These are phyloP conservation scores for Phytophthora ohioensis DNA, from an alignment of 352 stramenopile genomes.

Conservation along the genomic window DNA sequence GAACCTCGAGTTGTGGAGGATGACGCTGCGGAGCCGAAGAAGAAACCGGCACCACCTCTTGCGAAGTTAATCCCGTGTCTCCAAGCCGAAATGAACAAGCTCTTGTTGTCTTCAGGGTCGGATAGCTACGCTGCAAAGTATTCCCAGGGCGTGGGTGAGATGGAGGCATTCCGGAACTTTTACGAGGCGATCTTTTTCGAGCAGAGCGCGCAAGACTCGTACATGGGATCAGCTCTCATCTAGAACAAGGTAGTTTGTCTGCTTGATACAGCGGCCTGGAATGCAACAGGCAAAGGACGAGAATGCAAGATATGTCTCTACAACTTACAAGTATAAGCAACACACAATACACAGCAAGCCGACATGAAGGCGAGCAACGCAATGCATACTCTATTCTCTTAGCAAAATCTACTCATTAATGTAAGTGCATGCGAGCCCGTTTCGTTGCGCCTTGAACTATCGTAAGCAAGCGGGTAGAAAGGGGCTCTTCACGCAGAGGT, in stretches of 20 bases:
- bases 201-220: conserved; percentile 49
- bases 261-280: not conserved
- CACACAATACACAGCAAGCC: conserved; percentile 17
- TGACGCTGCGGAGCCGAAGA: conserved; percentile 19
- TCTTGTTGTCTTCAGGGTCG: conserved; percentile 57
- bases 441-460: conserved; percentile 17
- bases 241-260: conserved; percentile 26
- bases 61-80: conserved; percentile 84
- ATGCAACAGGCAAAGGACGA: conserved; percentile 8
- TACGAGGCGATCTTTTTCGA: conserved; percentile 89
- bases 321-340: conserved; percentile 13
- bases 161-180: conserved; percentile 86
- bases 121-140: conserved; percentile 79
- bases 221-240: conserved; percentile 48
- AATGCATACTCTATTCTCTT: conserved; percentile 32
- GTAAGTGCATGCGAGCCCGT: conserved; percentile 22
- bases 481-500: not conserved
- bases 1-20: conserved; percentile 39
- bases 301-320: conserved; percentile 4
- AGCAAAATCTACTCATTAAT: conserved; percentile 20
- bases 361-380: conserved; percentile 16
- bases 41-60: conserved; percentile 68
- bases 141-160: conserved; percentile 78
- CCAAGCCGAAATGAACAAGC: conserved; percentile 76
- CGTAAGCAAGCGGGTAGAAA: conserved; percentile 7